Percentiles rank a stretch among this genome's conserved stretches.
phyloP scores from a whole-genome alignment of 2,329 filamentous ascomycete genomes.

The Pseudogymnoascus sp. region DNA sequence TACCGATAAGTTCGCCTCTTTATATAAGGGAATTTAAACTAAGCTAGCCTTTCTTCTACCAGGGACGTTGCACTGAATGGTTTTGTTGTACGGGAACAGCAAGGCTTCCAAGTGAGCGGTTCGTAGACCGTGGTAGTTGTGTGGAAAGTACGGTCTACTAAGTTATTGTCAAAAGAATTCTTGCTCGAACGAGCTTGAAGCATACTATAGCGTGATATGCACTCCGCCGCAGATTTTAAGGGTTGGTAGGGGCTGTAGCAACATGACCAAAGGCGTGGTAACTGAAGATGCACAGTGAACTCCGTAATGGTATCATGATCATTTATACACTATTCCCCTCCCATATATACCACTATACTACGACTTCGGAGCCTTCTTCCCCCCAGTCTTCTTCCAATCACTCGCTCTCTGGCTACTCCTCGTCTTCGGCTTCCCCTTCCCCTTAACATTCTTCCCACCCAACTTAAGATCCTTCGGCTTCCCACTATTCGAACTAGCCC shows the following conservation, averaged over 20 bases:
- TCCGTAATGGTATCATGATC: conserved; percentile 8
- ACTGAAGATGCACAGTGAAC: background rate
- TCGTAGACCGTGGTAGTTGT: background rate
- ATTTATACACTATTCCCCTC: background rate
- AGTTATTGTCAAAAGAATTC: background rate
- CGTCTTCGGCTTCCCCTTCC: conserved; percentile 38
- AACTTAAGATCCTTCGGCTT: conserved; percentile 57
- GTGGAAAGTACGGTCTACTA: background rate
- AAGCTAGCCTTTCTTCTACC: background rate
- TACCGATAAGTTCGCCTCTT: background rate
- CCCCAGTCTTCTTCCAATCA: conserved; percentile 33
- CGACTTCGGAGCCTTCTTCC: conserved; percentile 26
- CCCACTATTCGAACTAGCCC: conserved; percentile 61
- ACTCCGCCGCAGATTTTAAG: background rate
- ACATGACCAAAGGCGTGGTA: background rate
- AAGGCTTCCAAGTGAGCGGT: background rate
- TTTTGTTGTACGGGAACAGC: background rate
- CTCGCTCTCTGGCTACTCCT: conserved; percentile 30
- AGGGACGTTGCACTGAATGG: background rate
- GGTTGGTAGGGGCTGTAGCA: background rate
- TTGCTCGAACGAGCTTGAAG: background rate
- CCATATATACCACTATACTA: conserved; percentile 3
- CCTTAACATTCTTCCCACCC: conserved; percentile 48
- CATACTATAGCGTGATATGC: background rate
- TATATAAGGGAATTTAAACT: background rate